Evolutionary conservation across 345 rosid species (phyloP).

Genomic region (Murraya koenigii): DNA sequence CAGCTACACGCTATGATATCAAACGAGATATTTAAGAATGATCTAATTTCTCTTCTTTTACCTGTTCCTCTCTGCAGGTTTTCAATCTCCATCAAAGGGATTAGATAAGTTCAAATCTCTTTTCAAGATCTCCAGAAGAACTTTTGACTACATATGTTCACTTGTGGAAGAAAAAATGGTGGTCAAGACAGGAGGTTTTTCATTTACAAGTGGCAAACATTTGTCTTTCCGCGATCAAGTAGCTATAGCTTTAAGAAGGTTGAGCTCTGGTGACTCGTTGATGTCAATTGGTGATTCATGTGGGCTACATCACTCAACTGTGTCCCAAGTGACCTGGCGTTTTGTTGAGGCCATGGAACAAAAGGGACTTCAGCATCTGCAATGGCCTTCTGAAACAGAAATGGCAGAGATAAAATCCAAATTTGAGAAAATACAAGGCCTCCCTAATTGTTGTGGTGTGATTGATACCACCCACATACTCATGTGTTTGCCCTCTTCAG

Average conservation of each 20-base stretch:
- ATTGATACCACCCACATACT: slow-evolving; percentile 54
- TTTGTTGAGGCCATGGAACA: slow-evolving; percentile 67
- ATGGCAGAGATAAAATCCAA: slow-evolving; percentile 43
- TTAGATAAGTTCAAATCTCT: slow-evolving; percentile 37
- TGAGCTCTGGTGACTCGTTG: slow-evolving; percentile 54
- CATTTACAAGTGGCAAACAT: slow-evolving; percentile 42
- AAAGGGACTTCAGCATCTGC: slow-evolving; percentile 50
- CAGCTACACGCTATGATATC: background rate
- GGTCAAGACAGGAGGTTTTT: slow-evolving; percentile 37
- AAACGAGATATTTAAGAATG: background rate
- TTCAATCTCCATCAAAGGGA: slow-evolving; percentile 35
- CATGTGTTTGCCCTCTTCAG: slow-evolving; percentile 51
- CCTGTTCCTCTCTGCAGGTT: slow-evolving; percentile 32
- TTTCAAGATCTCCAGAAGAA: slow-evolving; percentile 46
- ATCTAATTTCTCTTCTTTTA: slow-evolving; percentile 7
- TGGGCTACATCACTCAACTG: slow-evolving; percentile 57
- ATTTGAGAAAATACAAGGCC: slow-evolving; percentile 51
- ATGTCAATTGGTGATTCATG: slow-evolving; percentile 47
- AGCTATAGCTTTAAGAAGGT: slow-evolving; percentile 60
- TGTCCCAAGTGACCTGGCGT: slow-evolving; percentile 68
- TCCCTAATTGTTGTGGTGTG: slow-evolving; percentile 64
- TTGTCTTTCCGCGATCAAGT: slow-evolving; percentile 52
- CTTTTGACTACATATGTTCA: slow-evolving; percentile 56
- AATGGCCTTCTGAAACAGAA: slow-evolving; percentile 50
- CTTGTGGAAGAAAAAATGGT: slow-evolving; percentile 50